Base-by-base conservation (phyloP, 768 basidiomycete genomes). In the Phaeotremella skinneri region DNA sequence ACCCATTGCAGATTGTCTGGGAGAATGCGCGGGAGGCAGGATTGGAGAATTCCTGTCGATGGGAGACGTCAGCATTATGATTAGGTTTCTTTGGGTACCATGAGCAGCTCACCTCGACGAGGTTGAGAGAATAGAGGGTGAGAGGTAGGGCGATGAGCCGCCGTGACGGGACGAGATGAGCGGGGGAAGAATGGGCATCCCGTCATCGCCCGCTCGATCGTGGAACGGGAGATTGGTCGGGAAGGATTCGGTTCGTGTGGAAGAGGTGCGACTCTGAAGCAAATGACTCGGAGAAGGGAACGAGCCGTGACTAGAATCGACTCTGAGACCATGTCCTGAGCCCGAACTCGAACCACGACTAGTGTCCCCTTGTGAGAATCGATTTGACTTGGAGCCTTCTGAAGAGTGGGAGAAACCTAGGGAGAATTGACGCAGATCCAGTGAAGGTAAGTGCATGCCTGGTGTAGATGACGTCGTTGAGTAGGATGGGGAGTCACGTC, bases 161-260 rank as follows among this genome's bases (percentile, higher is more conserved):
- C 37, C 37, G n/a, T 39, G 37, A 9, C 37, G 34, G 17, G 34
- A 17, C 7, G 30, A 29, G 23, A 37, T 16, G 30, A 49, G 4
- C 34, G 29, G 23, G 37, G 62, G 62, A 26, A 63, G 32, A 26
- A 58, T 52, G 11, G 62, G 62, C 26, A 59, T 56, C 6, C 58
- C 58, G 31, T 64, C 62, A 34, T 64, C 62, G 21, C 62, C 62
- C 25, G 55, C 42, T 6, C 62, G 7, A 34, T 55, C 45, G 49
- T 11, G 3, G 49, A 41, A 21, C 47, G 49, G 25, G 45, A 56
- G 11, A 45, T 49, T 21, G 39, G 58, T 47, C 43, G 62, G 52
- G 21, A 39, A n/a, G 21, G 58, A 52, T 9, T 53, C 34, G 5
- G 62, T 31, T 37, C 26, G 26, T 13, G 62, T 50, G 20, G 50